A percentile compares a stretch with the other conserved stretches of the same genome.
phyloP scores from a whole-genome alignment of 345 rosid genomes.

The Noccaea bulbosa region DNA sequence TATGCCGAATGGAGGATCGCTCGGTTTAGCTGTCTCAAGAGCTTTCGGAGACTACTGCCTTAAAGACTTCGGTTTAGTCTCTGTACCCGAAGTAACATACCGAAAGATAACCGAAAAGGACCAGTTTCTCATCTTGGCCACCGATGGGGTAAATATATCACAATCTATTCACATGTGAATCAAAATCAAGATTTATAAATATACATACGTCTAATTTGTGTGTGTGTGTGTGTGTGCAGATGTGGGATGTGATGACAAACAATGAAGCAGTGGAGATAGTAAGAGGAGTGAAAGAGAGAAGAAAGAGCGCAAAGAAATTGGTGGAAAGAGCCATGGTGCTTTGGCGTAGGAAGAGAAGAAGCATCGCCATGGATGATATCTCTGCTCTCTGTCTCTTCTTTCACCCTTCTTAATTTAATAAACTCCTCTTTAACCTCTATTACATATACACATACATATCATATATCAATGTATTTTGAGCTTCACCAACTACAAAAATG shows the following conservation, averaged over 20 bases:
- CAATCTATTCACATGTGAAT: neutral
- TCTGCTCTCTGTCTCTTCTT: constrained; percentile 88
- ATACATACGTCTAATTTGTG: neutral
- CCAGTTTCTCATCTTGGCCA: constrained; percentile 76
- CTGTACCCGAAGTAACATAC: constrained; percentile 69
- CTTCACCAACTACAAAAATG: constrained; percentile 15
- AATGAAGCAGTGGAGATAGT: constrained; percentile 82
- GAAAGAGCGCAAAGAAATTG: constrained; percentile 66
- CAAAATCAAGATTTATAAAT: constrained; percentile 4
- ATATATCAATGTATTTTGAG: constrained; percentile 28
- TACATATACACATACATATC: neutral
- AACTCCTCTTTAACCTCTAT: constrained; percentile 12
- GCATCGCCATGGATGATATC: constrained; percentile 80
- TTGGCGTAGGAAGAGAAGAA: constrained; percentile 73
- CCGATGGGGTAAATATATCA: constrained; percentile 67
- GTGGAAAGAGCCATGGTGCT: constrained; percentile 70
- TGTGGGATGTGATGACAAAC: constrained; percentile 88
- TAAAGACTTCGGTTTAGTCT: constrained; percentile 83
- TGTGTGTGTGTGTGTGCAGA: constrained; percentile 45
- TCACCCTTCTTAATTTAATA: constrained; percentile 35
- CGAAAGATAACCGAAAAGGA: constrained; percentile 62
- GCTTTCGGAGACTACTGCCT: constrained; percentile 86
- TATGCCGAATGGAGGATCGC: constrained; percentile 64
- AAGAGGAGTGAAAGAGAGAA: constrained; percentile 53
- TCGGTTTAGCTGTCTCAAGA: constrained; percentile 82